Conservation (phyloP, 2,329 filamentous ascomycete species). For the Talaromyces sp. region DNA sequence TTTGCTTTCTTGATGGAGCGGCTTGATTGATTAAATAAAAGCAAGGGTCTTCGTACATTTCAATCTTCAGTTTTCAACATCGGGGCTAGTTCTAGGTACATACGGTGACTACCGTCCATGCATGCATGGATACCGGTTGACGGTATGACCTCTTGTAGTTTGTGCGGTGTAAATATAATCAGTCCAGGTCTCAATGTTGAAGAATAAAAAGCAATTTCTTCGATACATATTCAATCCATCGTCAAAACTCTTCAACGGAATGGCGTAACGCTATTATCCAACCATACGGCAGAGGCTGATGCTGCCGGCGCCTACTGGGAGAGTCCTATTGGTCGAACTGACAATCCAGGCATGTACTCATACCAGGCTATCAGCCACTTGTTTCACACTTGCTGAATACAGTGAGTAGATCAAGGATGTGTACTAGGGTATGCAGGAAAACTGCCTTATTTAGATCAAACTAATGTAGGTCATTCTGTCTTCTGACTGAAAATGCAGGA, state of each 20-base stretch:
- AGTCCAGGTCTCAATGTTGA: neutral
- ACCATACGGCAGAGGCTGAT: neutral
- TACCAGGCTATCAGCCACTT: neutral
- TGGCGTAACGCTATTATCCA: neutral
- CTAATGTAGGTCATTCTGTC: neutral
- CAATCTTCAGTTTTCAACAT: no score
- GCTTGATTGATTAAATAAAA: neutral
- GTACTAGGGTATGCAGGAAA: neutral
- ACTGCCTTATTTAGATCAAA: neutral
- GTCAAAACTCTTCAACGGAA: neutral
- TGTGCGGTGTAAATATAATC: neutral
- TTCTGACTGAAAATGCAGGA: neutral
- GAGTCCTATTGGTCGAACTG: neutral
- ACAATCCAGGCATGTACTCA: neutral
- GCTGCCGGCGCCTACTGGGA: neutral
- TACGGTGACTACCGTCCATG: neutral
- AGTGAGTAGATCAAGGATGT: neutral
- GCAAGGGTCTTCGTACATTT: neutral
- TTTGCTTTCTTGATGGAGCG: neutral
- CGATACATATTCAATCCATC: neutral
- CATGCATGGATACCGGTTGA: neutral
- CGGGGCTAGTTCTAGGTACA: no score
- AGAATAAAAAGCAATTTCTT: neutral
- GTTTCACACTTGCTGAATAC: neutral
- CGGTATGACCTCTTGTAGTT: neutral